Percentiles rank a stretch among this genome's conserved stretches.
phyloP scores from a whole-genome alignment of 805 yeast genomes.

The Yamadazyma ubonensis region DNA sequence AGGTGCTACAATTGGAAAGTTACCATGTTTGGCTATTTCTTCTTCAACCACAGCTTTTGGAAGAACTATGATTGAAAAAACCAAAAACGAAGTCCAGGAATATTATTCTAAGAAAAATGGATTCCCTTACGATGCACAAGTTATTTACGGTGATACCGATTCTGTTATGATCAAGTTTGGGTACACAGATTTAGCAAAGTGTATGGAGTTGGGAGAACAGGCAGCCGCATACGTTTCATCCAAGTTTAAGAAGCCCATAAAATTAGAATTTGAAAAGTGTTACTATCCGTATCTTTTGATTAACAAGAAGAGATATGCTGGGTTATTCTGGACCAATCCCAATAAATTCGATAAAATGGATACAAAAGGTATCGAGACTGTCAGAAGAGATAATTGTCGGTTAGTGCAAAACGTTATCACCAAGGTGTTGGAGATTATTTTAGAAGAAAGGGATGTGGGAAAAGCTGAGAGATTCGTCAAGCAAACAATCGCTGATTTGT shows the following conservation, averaged over 20 bases:
- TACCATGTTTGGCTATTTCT: slow-evolving; percentile 95
- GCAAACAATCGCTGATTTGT: slow-evolving; percentile 80
- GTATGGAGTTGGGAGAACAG: slow-evolving; percentile 91
- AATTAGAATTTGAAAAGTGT: slow-evolving; percentile 93
- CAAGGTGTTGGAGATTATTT: slow-evolving; percentile 76
- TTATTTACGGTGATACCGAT: slow-evolving; percentile 98
- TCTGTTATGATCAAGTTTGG: slow-evolving; percentile 99
- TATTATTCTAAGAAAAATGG: slow-evolving; percentile 82
- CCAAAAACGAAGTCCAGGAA: slow-evolving; percentile 82
- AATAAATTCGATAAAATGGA: slow-evolving; percentile 96
- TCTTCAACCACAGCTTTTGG: slow-evolving; percentile 96
- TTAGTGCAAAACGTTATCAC: slow-evolving; percentile 94
- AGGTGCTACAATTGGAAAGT: slow-evolving; percentile 96
- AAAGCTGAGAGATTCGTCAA: slow-evolving; percentile 86
- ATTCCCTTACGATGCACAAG: slow-evolving; percentile 78
- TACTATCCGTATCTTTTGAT: slow-evolving; percentile 92
- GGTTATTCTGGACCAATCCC: slow-evolving; percentile 91
- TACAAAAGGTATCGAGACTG: slow-evolving; percentile 97
- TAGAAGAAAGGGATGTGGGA: slow-evolving; percentile 82
- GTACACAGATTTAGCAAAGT: slow-evolving; percentile 67
- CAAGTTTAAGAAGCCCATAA: slow-evolving; percentile 80
- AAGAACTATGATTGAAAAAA: slow-evolving; percentile 92
- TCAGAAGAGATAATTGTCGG: slow-evolving; percentile 95
- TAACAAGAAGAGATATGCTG: slow-evolving; percentile 96
- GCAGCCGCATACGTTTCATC: slow-evolving; percentile 89